Conservation (phyloP, 2,329 filamentous ascomycete species). For the Sporothrix brasiliensis region DNA sequence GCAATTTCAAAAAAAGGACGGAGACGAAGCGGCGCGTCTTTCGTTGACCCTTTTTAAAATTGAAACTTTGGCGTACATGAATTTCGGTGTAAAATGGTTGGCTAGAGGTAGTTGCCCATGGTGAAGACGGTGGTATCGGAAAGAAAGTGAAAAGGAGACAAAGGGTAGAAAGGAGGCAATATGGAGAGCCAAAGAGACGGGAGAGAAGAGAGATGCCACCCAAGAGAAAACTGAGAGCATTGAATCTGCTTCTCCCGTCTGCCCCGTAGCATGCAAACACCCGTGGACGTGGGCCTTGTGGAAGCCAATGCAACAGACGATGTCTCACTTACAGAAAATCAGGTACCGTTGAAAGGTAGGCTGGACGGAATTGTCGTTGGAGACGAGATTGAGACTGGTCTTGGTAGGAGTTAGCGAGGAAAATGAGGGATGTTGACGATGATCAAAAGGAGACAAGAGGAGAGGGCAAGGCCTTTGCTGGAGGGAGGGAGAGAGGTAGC, state of each 20-base stretch:
- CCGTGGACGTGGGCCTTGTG: slow-evolving; percentile 8
- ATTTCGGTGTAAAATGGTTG: slow-evolving; percentile 20
- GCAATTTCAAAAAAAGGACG: slow-evolving; percentile 23
- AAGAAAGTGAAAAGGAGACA: not conserved
- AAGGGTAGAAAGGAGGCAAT: not conserved
- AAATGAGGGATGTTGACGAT: slow-evolving; percentile 10
- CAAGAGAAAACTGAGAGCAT: not conserved
- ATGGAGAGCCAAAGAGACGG: not conserved
- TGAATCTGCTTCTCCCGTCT: not conserved
- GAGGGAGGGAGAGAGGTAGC: not conserved
- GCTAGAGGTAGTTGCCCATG: slow-evolving; percentile 3
- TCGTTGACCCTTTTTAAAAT: slow-evolving; percentile 11
- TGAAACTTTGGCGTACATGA: slow-evolving; percentile 17
- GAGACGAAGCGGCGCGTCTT: slow-evolving; percentile 20
- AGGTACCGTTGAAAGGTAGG: not conserved
- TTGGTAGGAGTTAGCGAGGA: slow-evolving; percentile 12
- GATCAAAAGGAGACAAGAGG: not conserved
- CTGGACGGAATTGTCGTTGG: not conserved
- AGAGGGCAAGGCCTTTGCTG: not conserved
- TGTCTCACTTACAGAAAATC: slow-evolving; percentile 15
- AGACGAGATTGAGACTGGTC: not conserved
- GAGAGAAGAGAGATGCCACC: not conserved
- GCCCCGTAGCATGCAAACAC: slow-evolving; percentile 1
- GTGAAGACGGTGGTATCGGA: not conserved
- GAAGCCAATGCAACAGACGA: slow-evolving; percentile 16